Percentiles rank a stretch among this genome's conserved stretches.
These are phyloP conservation scores for Lactarius deliciosus DNA, from an alignment of 768 basidiomycete species.

Conservation along the genomic window DNA sequence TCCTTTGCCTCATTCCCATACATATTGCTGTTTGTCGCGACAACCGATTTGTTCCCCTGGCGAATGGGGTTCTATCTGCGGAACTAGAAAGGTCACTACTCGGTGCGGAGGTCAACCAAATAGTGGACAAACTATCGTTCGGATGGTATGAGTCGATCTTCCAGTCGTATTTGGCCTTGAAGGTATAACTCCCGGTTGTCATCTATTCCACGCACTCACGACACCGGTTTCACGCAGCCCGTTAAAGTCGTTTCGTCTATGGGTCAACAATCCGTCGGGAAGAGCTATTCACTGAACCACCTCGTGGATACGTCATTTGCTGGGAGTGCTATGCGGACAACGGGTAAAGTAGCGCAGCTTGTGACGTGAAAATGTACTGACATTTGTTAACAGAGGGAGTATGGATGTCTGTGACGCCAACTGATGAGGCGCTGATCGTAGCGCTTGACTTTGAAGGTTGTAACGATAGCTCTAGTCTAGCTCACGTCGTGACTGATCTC, in stretches of 20 bases:
- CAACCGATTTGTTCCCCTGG: slow-evolving; percentile 13
- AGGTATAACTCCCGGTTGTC: slow-evolving; percentile 36
- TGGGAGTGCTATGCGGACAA: slow-evolving; percentile 63
- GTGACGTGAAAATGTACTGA: neutral
- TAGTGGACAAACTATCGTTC: slow-evolving; percentile 54
- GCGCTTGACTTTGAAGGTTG: slow-evolving; percentile 65
- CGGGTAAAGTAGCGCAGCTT: slow-evolving; percentile 34
- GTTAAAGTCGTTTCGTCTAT: slow-evolving; percentile 66
- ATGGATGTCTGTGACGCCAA: slow-evolving; percentile 68
- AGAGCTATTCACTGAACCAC: slow-evolving; percentile 59
- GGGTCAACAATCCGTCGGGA: slow-evolving; percentile 68
- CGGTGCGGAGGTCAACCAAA: slow-evolving; percentile 58
- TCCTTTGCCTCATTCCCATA: slow-evolving; percentile 63
- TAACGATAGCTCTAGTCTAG: neutral
- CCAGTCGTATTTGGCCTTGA: slow-evolving; percentile 58
- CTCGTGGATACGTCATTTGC: slow-evolving; percentile 64
- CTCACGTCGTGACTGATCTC: neutral
- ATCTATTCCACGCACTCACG: neutral
- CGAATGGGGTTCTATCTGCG: neutral
- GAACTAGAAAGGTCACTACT: slow-evolving; percentile 51
- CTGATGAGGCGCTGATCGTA: slow-evolving; percentile 52
- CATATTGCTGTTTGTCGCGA: slow-evolving; percentile 53
- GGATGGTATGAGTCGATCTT: slow-evolving; percentile 69
- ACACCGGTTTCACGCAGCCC: slow-evolving; percentile 39
- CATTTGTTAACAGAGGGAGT: slow-evolving; percentile 46